These are phyloP conservation scores for Rugosomyces carneus DNA, from an alignment of 1,284 basidiomycete genomes.

Conservation along the genomic window DNA sequence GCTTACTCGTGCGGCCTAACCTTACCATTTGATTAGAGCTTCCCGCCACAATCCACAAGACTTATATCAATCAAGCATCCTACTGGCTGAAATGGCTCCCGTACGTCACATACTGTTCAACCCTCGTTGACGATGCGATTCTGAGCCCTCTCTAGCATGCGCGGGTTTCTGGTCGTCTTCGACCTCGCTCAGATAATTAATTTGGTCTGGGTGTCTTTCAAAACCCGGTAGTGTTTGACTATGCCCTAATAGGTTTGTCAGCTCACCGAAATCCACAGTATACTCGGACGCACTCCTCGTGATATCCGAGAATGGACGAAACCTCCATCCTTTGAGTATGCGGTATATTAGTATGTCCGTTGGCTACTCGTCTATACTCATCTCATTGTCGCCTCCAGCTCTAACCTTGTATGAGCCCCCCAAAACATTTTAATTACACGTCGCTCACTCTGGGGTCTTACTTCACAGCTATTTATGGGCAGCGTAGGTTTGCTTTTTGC, in stretches of 20 bases:
- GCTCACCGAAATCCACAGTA: conserved; percentile 29
- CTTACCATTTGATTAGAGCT: conserved; percentile 38
- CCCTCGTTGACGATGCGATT: background rate
- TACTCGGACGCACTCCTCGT: conserved; percentile 90
- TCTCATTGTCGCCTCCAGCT: background rate
- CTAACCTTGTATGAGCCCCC: background rate
- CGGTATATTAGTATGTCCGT: background rate
- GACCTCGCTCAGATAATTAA: conserved; percentile 94
- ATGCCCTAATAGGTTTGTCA: background rate
- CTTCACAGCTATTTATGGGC: conserved; percentile 60
- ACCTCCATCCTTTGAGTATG: conserved; percentile 45
- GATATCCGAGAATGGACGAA: conserved; percentile 95
- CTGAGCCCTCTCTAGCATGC: conserved; percentile 46
- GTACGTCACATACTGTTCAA: conserved; percentile 32
- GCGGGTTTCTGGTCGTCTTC: conserved; percentile 88
- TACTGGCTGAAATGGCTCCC: conserved; percentile 95
- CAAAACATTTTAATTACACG: background rate
- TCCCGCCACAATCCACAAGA: conserved; percentile 62
- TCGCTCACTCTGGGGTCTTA: background rate
- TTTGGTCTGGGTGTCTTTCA: conserved; percentile 78
- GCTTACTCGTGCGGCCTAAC: background rate
- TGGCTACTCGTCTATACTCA: background rate
- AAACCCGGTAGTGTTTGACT: conserved; percentile 44
- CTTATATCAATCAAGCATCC: conserved; percentile 76
- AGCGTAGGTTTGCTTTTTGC: conserved; percentile 80